Evolutionary conservation across 805 yeast genomes (phyloP).

Genomic region (Zygotorulaspora danielsina): DNA sequence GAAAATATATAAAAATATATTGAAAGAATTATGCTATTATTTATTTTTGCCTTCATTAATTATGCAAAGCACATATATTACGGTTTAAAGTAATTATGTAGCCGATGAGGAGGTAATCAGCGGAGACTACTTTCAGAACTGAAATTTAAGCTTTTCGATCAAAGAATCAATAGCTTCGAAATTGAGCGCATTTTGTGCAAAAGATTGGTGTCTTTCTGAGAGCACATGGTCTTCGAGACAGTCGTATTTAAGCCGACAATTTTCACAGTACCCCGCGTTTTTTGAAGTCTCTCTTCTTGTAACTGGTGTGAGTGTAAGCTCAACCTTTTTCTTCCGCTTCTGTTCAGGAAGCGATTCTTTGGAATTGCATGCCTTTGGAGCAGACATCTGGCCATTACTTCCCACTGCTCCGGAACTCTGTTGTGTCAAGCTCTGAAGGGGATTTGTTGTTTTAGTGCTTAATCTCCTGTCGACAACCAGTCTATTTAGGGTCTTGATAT

Average conservation of each 20-base stretch:
- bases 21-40: too few relatives aligned
- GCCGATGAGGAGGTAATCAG: background rate
- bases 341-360: conserved; percentile 6
- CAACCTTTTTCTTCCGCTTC: conserved; percentile 11
- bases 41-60: too few relatives aligned
- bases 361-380: conserved; percentile 1
- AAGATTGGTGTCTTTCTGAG: conserved; percentile 66
- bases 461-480: conserved; percentile 32
- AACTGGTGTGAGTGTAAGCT: conserved; percentile 11
- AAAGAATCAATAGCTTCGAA: conserved; percentile 74
- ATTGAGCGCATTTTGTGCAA: conserved; percentile 67
- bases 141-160: conserved; percentile 42
- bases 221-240: conserved; percentile 70
- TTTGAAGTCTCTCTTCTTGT: conserved; percentile 24
- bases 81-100: background rate
- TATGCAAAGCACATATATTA: background rate
- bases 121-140: conserved; percentile 17
- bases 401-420: background rate
- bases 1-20: too few relatives aligned
- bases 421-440: conserved; percentile 2
- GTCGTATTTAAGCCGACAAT: conserved; percentile 80
- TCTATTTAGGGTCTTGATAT: conserved; percentile 29
- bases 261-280: conserved; percentile 84
- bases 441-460: conserved; percentile 16
- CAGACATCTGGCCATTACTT: conserved; percentile 1